Evolutionary conservation across 1,284 basidiomycete species (phyloP).

Genomic region (Cryptococcus amylolentus): DNA sequence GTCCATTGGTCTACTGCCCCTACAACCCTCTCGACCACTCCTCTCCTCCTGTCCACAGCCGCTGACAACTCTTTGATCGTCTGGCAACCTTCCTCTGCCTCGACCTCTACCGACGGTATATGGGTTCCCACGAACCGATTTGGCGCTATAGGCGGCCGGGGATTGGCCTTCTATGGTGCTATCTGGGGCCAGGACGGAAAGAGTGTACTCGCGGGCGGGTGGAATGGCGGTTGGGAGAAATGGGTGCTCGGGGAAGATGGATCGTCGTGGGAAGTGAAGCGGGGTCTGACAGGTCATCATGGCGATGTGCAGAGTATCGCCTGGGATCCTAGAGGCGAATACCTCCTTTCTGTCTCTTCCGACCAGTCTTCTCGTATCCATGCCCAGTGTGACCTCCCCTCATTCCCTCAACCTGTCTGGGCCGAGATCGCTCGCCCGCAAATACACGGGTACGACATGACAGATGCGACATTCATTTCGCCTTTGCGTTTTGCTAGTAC

Average conservation of each 20-base stretch:
- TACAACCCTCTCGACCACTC: constrained; percentile 52
- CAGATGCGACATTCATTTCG: constrained; percentile 72
- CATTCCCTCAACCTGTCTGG: constrained; percentile 56
- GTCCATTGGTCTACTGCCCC: constrained; percentile 68
- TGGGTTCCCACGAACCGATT: constrained; percentile 89
- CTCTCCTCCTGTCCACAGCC: constrained; percentile 77
- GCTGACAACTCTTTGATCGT: constrained; percentile 88
- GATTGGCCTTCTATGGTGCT: constrained; percentile 84
- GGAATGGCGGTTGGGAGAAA: constrained; percentile 85
- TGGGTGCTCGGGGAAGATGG: constrained; percentile 57
- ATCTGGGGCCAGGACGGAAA: constrained; percentile 58
- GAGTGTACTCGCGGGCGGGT: constrained; percentile 79
- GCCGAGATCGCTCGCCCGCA: constrained; percentile 86
- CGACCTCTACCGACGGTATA: constrained; percentile 59
- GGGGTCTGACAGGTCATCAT: constrained; percentile 76
- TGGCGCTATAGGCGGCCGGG: constrained; percentile 83
- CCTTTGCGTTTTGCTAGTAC: constrained; percentile 75
- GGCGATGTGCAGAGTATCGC: constrained; percentile 70
- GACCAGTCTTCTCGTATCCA: constrained; percentile 90
- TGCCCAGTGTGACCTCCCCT: constrained; percentile 51
- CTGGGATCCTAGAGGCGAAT: constrained; percentile 81
- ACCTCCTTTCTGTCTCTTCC: constrained; percentile 71
- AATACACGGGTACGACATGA: constrained; percentile 88
- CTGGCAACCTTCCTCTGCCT: constrained; percentile 70
- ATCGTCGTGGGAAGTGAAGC: constrained; percentile 63